Percentiles rank a stretch among this genome's conserved stretches.
Evolutionary conservation across 1,139 yeast species (phyloP).

Genomic region (Kurtzmaniella quercitrusa): DNA sequence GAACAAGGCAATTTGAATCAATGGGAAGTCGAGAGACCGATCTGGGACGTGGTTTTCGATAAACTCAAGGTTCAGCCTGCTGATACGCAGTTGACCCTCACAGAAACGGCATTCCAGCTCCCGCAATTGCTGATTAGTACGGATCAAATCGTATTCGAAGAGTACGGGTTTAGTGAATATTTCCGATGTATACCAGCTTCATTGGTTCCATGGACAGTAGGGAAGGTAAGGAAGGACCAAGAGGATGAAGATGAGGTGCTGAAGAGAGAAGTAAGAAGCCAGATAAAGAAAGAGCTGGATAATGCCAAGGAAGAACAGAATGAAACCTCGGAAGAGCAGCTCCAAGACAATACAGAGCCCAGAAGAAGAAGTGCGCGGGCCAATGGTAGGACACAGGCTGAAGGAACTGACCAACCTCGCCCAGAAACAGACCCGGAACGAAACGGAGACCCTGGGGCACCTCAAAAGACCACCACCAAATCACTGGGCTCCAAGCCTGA

Average conservation of each 20-base stretch:
- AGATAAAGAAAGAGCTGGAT: not conserved
- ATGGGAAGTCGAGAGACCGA: slow-evolving; percentile 89
- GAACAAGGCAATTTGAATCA: slow-evolving; percentile 86
- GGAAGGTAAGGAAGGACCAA: not conserved
- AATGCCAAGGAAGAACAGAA: no score
- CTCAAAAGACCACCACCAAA: not conserved
- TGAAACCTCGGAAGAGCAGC: no score
- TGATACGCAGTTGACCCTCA: slow-evolving; percentile 50
- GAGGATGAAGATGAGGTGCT: no score
- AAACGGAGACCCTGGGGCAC: not conserved
- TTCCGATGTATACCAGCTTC: slow-evolving; percentile 61
- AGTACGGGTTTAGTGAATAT: slow-evolving; percentile 72
- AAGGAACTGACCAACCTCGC: no score
- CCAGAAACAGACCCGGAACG: not conserved
- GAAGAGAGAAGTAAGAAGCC: not conserved
- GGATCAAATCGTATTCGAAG: slow-evolving; percentile 93
- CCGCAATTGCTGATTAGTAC: slow-evolving; percentile 81
- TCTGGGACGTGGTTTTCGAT: slow-evolving; percentile 77
- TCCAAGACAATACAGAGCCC: no score
- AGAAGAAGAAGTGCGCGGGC: no score
- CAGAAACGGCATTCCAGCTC: slow-evolving; percentile 79
- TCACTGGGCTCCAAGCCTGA: not conserved
- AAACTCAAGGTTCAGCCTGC: slow-evolving; percentile 37
- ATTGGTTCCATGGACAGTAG: slow-evolving; percentile 62
- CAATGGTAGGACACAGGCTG: no score